Conservation (phyloP, 371 early-diverging fungal genomes). For the Rhizopus microsporus region DNA sequence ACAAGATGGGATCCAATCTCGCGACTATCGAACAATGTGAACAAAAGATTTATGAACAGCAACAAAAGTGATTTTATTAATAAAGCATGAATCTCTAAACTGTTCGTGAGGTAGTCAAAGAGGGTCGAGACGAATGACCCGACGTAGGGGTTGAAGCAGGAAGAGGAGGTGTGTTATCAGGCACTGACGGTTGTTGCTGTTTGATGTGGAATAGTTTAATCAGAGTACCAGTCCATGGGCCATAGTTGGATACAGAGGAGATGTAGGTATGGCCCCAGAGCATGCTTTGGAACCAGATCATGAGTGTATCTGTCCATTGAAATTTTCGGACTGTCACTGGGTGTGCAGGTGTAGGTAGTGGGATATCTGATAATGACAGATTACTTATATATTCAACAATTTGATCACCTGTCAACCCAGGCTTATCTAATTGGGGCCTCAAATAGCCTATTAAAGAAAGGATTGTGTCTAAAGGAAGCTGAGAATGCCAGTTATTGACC, state of each 20-base stretch:
- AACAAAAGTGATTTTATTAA: slow-evolving; percentile 20
- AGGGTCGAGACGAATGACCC: not conserved
- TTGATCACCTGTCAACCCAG: slow-evolving; percentile 9
- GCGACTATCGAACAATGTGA: slow-evolving; percentile 87
- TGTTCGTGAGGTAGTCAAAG: not conserved
- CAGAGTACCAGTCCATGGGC: slow-evolving; percentile 66
- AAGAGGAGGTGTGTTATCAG: not conserved
- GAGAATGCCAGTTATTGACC: slow-evolving; percentile 33
- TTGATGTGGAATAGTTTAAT: slow-evolving; percentile 62
- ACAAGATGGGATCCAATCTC: slow-evolving; percentile 91
- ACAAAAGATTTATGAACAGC: slow-evolving; percentile 43
- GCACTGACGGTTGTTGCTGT: slow-evolving; percentile 13
- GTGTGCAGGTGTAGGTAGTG: slow-evolving; percentile 15
- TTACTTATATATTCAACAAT: slow-evolving; percentile 8
- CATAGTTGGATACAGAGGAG: slow-evolving; percentile 51
- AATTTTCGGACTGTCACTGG: slow-evolving; percentile 53
- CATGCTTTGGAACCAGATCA: slow-evolving; percentile 69
- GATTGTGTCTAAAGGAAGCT: slow-evolving; percentile 29
- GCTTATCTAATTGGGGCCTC: slow-evolving; percentile 22
- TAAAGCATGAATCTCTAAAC: not conserved
- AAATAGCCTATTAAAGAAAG: slow-evolving; percentile 20
- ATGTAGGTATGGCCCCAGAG: slow-evolving; percentile 69
- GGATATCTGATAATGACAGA: not conserved
- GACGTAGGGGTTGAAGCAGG: not conserved
- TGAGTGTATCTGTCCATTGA: slow-evolving; percentile 58